Percentiles rank a stretch among this genome's conserved stretches.
These are phyloP conservation scores for Salicornia ramosissima DNA, from an alignment of 148 eudicot species.

Conservation along the genomic window DNA sequence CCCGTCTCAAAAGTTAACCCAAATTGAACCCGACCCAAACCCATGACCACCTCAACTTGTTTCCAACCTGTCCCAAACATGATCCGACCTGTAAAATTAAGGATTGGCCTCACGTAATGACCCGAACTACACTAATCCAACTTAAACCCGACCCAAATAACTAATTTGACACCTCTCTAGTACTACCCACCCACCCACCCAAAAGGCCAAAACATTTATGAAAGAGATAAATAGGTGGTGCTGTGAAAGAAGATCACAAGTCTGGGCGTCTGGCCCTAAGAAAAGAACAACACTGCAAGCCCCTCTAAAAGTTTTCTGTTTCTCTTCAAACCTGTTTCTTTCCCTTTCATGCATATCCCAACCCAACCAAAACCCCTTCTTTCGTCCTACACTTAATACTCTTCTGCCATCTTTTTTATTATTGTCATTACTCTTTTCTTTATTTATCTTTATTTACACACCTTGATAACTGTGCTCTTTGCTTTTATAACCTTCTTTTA, in stretches of 20 bases:
- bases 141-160: too few relatives aligned
- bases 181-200: too few relatives aligned
- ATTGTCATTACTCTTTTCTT: conserved; percentile 7
- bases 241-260: conserved; percentile 27
- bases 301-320: not conserved
- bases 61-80: too few relatives aligned
- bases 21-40: too few relatives aligned
- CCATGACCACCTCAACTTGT: too few relatives aligned
- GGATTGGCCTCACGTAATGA: too few relatives aligned
- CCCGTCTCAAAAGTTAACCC: too few relatives aligned
- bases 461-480: conserved; percentile 23
- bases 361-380: too few relatives aligned
- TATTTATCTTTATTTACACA: conserved; percentile 9
- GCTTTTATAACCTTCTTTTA: not conserved
- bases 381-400: conserved; percentile 12
- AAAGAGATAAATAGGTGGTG: conserved; percentile 4
- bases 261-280: conserved; percentile 21
- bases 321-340: conserved; percentile 11
- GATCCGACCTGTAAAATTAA: too few relatives aligned
- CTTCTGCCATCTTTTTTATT: not conserved
- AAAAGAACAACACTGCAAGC: conserved; percentile 19
- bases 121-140: too few relatives aligned
- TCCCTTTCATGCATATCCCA: conserved; percentile 27
- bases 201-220: conserved; percentile 18
- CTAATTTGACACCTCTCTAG: too few relatives aligned